Base-by-base conservation (phyloP, 108 stramenopile genomes). In the Cylindrotheca closterium region DNA sequence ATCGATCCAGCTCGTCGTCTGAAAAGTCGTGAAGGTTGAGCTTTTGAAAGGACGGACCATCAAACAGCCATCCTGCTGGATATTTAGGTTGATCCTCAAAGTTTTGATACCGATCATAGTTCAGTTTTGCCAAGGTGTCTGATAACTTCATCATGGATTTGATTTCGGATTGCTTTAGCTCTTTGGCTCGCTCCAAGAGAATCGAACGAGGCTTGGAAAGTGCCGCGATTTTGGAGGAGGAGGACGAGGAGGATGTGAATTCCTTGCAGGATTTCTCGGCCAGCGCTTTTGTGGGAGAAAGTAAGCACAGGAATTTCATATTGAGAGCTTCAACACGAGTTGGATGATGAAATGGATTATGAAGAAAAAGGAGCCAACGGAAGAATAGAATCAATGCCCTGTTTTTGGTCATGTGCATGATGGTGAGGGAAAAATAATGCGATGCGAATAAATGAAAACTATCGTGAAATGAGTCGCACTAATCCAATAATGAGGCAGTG, bases 21-120 rank as follows among this genome's bases (percentile, higher is more conserved):
- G 7, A 10, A 15, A 42, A 42, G 15, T 42, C 37, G 15, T 42
- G 15, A 42, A 42, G 7, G 37, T 42, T 42, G 37, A 42, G 37
- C 15, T 42, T 42, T 42, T 42, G 37, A 42, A 42, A 42, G 37
- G 37, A 42, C 15, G 37, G 37, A 42, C 37, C 37, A 42, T 42
- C 65, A 52, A 54, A 55, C 7, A 60, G 7, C 45, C 60, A 60
- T 30, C 37, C 37, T 42, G 37, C 37, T 10, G 37, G 37, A 42
- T 42, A 42, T 42, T 42, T 7, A 42, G 37, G 37, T 42, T 42
- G 37, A 10, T 42, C 15, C 15, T 42, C 10, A 15, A 42, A 42
- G 7, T 42, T 15, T 42, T 42, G 37, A 42, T 42, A 42, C 15
- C 37, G 37, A 10, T 42, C 10, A 42, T 42, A 42, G 15, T 42